A percentile compares a stretch with the other conserved stretches of the same genome.
phyloP scores from a whole-genome alignment of 148 eudicot genomes.

The Dysphania ambrosioides region DNA sequence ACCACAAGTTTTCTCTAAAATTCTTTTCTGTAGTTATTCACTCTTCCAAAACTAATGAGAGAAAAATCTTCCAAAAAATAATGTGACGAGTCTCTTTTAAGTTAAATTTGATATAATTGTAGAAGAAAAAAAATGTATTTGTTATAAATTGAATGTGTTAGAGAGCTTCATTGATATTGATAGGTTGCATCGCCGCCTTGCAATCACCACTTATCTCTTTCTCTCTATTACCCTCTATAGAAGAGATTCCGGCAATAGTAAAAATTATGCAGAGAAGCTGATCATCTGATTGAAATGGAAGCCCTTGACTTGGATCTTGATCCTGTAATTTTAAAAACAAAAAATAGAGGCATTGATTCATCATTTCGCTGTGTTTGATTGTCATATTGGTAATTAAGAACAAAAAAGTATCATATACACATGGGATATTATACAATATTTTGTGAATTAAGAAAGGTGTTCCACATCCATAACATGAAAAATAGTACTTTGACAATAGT shows the following conservation, averaged over 20 bases:
- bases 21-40: neutral
- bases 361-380: neutral
- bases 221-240: neutral
- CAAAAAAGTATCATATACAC: too few species aligned
- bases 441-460: too few species aligned
- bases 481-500: too few species aligned
- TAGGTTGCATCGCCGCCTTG: neutral
- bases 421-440: too few species aligned
- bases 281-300: constrained; percentile 16
- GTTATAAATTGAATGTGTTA: neutral
- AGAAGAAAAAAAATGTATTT: neutral
- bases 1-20: neutral
- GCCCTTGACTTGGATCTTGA: constrained; percentile 23
- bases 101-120: neutral
- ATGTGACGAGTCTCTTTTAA: neutral
- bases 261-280: neutral
- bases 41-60: neutral
- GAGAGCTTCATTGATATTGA: neutral
- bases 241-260: neutral
- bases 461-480: too few species aligned
- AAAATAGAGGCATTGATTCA: neutral
- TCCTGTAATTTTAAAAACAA: constrained; percentile 25
- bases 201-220: neutral
- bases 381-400: too few species aligned
- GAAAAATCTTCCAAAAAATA: neutral